Evolutionary conservation across 1,139 yeast genomes (phyloP).

Genomic region (Debaryomycetaceae sp.): DNA sequence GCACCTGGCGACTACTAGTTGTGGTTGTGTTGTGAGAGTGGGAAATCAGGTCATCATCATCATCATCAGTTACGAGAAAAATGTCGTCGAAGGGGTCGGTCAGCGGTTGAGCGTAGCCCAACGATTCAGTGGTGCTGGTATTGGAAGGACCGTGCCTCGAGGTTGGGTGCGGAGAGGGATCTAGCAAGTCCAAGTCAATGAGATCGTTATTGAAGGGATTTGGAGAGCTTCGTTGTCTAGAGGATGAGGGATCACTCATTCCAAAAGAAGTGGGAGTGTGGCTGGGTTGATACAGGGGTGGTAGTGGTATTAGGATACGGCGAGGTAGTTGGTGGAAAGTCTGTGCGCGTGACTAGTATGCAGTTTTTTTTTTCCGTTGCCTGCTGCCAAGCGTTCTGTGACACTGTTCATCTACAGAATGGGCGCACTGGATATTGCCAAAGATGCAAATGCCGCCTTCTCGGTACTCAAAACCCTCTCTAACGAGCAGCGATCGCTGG

Average conservation of each 20-base stretch:
- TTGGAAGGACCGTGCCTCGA: neutral
- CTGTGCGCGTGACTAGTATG: too few relatives aligned
- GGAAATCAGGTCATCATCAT: slow-evolving; percentile 10
- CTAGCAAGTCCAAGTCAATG: slow-evolving; percentile 20
- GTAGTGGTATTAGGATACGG: too few relatives aligned
- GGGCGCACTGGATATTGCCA: too few relatives aligned
- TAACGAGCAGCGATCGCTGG: slow-evolving; percentile 61
- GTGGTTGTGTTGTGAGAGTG: slow-evolving; percentile 4
- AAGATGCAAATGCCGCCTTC: slow-evolving; percentile 67
- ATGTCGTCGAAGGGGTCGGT: slow-evolving; percentile 28
- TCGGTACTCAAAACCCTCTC: slow-evolving; percentile 67
- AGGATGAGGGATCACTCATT: too few relatives aligned
- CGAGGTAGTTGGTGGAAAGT: too few relatives aligned
- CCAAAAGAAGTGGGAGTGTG: too few relatives aligned
- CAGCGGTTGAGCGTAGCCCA: too few relatives aligned
- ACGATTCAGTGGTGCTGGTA: slow-evolving; percentile 4
- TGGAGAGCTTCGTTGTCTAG: neutral
- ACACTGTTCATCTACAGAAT: too few relatives aligned
- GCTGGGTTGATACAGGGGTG: too few relatives aligned
- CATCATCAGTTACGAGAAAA: slow-evolving; percentile 26
- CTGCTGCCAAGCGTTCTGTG: too few relatives aligned
- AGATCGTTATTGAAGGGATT: slow-evolving; percentile 12
- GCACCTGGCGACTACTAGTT: slow-evolving; percentile 11
- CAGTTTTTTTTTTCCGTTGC: too few relatives aligned
- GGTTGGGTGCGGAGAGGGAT: slow-evolving; percentile 1